Base-by-base conservation (phyloP, 495 filamentous ascomycete genomes). In the Margaritispora aquatica region DNA sequence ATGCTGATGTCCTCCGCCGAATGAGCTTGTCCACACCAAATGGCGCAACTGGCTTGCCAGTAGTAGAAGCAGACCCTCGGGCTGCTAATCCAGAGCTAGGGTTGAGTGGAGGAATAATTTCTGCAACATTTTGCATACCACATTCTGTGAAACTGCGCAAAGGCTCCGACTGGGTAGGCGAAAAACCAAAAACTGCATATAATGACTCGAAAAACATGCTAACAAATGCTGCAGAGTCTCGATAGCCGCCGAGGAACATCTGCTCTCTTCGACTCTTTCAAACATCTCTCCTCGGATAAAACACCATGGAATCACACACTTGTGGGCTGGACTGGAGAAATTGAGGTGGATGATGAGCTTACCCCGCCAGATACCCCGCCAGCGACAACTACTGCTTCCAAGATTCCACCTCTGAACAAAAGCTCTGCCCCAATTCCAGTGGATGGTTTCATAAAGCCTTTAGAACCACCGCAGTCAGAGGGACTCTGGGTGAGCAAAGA, bases 321-420 rank as follows among this genome's bases (percentile, higher is more conserved):
- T 0, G 87, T 97, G 51, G 92, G 88, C 20, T 97, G 92, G 92
- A 93, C 92, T 1, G 92, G 92, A 29, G 92, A 97, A 70, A 88
- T 97, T 48, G 81, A 88, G 54, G 73, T 76, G 2, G 70, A 77
- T 10, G 44, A 72, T 15, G 75, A 82, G 24, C 54, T 70, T 20
- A 70, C 72, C 15, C 71, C 74, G 9, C 71, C 75, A 17, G 68
- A 69, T 49, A 73, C 73, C 8, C 72, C 77, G n/a, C 68, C 73
- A 9, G 67, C 70, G 13, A 73, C 77, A 0, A 78, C 72, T 0
- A 68, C 74, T 11, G 54, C 53, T n/a, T 61, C 56, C 2, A 47
- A 47, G 41, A 58, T 66, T 17, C 69, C 74, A 19, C 69, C 73
- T 19, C 68, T 80, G 41, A 82, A 76, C 69, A 84, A 85, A 57